Evolutionary conservation across 192 early-diverging fungal species (phyloP), one percentile per base, ranked within the genome.

Genomic region (Coemansia sp.): DNA sequence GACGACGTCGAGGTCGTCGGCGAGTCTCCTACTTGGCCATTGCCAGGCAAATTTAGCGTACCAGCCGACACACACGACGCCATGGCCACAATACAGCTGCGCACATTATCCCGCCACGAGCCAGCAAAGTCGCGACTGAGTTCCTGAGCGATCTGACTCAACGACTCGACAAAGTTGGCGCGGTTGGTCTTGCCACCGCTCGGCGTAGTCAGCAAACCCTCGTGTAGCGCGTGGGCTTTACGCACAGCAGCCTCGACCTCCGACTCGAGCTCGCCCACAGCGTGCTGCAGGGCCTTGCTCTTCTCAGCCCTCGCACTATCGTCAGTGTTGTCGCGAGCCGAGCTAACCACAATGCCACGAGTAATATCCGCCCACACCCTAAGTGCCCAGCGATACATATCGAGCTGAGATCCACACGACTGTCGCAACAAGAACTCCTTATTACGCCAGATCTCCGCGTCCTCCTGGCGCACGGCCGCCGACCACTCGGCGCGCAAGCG

Each of bases 81-180:
- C 24, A 81, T 34, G 5, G 65, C 41, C 4, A 62, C 59, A 10
- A 82, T 68, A 68, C 68, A 73, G 42, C 34, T 22, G 16, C 66
- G 65, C 41, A 82, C 66, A n/a, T 46, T 68, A 38, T 77, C 75
- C 65, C 80, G 72, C 75, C 75, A 77, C 22, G 59, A 2, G 13
- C 71, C 38, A 9, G 75, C 40, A 59, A 74, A 74, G 36, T 61
- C 34, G 34, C 60, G 52, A 13, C 59, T 66, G 27, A 82, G 75
- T 11, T 51, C 75, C 8, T 61, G 68, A 5, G 74, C 20, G 27
- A 82, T 61, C 59, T 40, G n/a, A 29, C 63, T 60, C 16, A 82
- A 72, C 43, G 68, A 60, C 13, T 69, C 72, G 8, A 70, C 65
- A 27, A 77, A 42, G 54, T 69, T 59, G 40, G 63, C 51, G 33